Conservation (phyloP, 768 basidiomycete genomes). For the Dacryopinax spathularia region DNA sequence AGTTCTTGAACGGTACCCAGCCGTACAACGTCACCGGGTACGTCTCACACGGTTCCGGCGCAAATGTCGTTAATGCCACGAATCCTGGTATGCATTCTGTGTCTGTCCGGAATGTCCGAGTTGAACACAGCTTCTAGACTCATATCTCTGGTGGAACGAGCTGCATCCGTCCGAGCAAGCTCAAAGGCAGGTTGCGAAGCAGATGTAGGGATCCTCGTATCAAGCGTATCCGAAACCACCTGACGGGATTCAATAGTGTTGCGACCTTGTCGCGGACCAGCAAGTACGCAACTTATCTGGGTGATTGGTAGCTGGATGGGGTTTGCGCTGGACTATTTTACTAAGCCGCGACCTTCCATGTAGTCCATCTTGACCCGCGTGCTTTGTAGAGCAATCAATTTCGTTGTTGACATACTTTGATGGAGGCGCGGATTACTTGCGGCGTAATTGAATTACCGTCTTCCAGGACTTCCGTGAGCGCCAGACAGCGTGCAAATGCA, state of each 20-base stretch:
- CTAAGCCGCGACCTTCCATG: no score
- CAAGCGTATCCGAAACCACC: not conserved
- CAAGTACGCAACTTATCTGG: not conserved
- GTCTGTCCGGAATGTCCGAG: not conserved
- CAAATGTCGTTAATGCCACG: not conserved
- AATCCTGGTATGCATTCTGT: not conserved
- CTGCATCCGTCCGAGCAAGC: slow-evolving; percentile 49
- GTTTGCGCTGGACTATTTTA: no score
- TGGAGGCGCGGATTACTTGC: no score
- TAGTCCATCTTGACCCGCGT: no score
- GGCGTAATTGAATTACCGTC: no score
- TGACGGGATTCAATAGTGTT: not conserved
- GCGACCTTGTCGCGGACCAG: not conserved
- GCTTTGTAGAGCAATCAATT: no score
- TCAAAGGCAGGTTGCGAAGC: slow-evolving; percentile 38
- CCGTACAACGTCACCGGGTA: slow-evolving; percentile 5
- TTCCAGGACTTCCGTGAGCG: no score
- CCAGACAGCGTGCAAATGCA: no score
- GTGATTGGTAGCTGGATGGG: not conserved
- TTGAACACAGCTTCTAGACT: not conserved
- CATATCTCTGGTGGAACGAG: slow-evolving; percentile 33
- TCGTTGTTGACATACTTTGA: no score
- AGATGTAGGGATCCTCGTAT: slow-evolving; percentile 23
- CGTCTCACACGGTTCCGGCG: not conserved
- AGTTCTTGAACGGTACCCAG: not conserved